phyloP scores from a whole-genome alignment of 1,284 basidiomycete species.

The Kwoniella shivajii region DNA sequence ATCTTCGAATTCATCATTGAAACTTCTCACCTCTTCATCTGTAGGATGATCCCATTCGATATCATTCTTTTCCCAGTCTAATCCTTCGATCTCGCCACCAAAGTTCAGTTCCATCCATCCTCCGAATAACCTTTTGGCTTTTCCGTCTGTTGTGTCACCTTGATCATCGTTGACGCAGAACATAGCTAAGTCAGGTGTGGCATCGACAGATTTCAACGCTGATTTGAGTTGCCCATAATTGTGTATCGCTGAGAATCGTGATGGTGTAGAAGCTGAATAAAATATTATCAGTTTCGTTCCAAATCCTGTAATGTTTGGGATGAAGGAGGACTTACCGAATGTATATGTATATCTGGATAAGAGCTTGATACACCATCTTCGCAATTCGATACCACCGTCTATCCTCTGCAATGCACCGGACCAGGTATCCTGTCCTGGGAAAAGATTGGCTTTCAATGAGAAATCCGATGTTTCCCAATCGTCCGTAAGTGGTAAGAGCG shows the following conservation, averaged over 20 bases:
- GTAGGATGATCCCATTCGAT: background rate
- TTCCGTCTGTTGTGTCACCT: conserved; percentile 20
- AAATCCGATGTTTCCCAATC: conserved; percentile 33
- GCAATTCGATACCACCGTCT: conserved; percentile 31
- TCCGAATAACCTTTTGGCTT: conserved; percentile 12
- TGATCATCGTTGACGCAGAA: conserved; percentile 48
- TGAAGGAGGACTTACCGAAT: conserved; percentile 29
- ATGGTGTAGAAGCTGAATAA: conserved; percentile 24
- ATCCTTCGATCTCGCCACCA: conserved; percentile 26
- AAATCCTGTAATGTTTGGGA: background rate
- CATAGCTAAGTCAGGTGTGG: conserved; percentile 24
- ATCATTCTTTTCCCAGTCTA: conserved; percentile 17
- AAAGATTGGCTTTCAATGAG: conserved; percentile 26
- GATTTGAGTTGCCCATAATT: conserved; percentile 18
- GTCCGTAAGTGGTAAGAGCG: conserved; percentile 32
- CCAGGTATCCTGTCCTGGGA: conserved; percentile 42
- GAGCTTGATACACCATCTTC: conserved; percentile 43
- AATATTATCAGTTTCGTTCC: background rate
- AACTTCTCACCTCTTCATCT: background rate
- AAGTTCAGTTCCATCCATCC: conserved; percentile 30
- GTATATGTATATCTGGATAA: conserved; percentile 45
- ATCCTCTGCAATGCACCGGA: conserved; percentile 13
- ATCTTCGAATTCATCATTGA: background rate
- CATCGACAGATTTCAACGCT: conserved; percentile 18
- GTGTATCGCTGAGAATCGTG: conserved; percentile 33